These are phyloP conservation scores for Flaveria floridana DNA, from an alignment of 140 eudicot genomes.

Conservation along the genomic window DNA sequence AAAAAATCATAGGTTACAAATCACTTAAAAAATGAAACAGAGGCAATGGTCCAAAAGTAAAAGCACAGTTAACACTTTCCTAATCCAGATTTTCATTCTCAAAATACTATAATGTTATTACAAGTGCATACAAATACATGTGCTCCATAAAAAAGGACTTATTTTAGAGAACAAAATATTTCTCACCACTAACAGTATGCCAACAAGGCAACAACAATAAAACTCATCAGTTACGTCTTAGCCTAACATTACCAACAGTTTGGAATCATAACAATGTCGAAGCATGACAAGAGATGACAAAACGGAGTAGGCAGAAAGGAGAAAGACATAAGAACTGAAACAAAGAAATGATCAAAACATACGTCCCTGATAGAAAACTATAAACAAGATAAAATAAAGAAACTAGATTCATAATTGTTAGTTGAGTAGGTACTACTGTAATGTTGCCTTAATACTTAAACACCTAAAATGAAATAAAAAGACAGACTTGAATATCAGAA, in stretches of 20 bases:
- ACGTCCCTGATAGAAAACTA: background rate
- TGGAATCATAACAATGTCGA: background rate
- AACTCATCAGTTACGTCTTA: background rate
- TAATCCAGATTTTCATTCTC: background rate
- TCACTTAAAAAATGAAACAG: background rate
- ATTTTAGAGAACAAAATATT: background rate
- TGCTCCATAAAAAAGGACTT: background rate
- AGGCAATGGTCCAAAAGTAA: background rate
- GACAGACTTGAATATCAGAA: no score
- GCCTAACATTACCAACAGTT: background rate
- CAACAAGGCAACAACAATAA: background rate
- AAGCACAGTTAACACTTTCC: background rate
- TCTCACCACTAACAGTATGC: background rate
- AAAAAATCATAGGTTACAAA: constrained; percentile 5
- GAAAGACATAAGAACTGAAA: background rate
- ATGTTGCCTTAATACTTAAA: no score
- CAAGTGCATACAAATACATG: background rate
- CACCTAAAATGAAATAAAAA: no score
- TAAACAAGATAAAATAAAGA: no score
- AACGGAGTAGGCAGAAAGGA: background rate
- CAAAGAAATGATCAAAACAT: background rate
- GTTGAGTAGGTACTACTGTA: no score
- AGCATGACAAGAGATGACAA: constrained; percentile 7
- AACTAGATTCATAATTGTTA: no score
- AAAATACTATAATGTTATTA: background rate